These are phyloP conservation scores for Myxozyma kluyveri DNA, from an alignment of 805 yeast species.

Conservation along the genomic window DNA sequence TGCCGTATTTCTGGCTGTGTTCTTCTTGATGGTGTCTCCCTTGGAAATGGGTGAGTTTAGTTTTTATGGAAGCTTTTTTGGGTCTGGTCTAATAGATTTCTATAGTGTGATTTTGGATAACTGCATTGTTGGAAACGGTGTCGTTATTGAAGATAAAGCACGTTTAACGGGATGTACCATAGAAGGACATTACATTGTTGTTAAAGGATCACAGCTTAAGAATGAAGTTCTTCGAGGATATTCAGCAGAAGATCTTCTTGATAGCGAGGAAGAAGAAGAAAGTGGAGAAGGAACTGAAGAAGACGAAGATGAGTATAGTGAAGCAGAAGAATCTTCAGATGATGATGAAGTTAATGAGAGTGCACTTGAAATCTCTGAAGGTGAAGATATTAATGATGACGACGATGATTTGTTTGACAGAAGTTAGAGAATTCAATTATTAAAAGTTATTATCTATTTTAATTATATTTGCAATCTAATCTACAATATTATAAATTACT, in stretches of 20 bases:
- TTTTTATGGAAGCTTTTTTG: not conserved
- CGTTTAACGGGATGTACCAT: conserved; percentile 78
- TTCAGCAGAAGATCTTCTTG: conserved; percentile 39
- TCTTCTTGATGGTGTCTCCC: conserved; percentile 61
- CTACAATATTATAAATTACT: not conserved
- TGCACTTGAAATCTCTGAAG: conserved; percentile 24
- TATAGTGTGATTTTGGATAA: conserved; percentile 59
- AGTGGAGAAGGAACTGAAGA: conserved; percentile 19
- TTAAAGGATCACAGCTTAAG: conserved; percentile 49
- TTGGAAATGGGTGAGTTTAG: conserved; percentile 65
- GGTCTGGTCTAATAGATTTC: not conserved
- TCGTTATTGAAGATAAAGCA: conserved; percentile 60
- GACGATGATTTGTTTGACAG: conserved; percentile 30
- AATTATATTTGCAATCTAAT: not conserved
- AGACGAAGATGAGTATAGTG: conserved; percentile 17
- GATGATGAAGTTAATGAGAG: conserved; percentile 24
- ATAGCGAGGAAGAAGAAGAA: conserved; percentile 29
- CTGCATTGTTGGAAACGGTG: conserved; percentile 75
- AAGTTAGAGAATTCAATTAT: not conserved
- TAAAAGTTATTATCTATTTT: not conserved
- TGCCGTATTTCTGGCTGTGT: conserved; percentile 88
- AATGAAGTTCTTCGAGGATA: conserved; percentile 40
- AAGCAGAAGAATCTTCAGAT: conserved; percentile 5
- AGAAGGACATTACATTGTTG: conserved; percentile 73
- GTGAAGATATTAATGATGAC: conserved; percentile 26